Base-by-base conservation (phyloP, 1,284 basidiomycete genomes). In the Tylopilus sp. region DNA sequence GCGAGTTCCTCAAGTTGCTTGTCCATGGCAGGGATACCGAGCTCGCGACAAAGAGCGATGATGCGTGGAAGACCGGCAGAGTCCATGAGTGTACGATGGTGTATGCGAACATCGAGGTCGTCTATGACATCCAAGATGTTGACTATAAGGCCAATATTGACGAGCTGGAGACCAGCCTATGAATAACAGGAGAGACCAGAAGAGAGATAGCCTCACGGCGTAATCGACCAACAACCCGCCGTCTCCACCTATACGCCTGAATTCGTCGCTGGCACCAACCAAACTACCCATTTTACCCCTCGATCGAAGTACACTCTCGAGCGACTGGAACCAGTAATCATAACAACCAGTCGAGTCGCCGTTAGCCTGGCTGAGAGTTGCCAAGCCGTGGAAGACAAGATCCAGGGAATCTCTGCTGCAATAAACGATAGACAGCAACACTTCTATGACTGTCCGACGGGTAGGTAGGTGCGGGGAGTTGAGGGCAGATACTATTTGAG, bases 231-330 rank as follows among this genome's bases (percentile, higher is more conserved):
- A 69, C 37, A 78, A 81, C 34, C 75, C 78, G 54, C 87, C 83
- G 37, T 77, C 74, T 43, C 82, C 83, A 39, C 77, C 81, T 40
- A 76, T 74, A 46, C 80, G 82, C 63, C 79, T 83, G 52, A 95
- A 80, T 56, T 96, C 91, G 31, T 94, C 90, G 59, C 92, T 94
- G 9, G 92, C 91, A 2, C 96, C 95, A 8, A 99, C 95, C 43
- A 90, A 71, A 64, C 89, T 95, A 2, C 95, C 95, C 92, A 98
- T 95, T 67, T 85, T 88, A 1, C 96, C 95, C 52, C 93, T 75
- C 1, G 94, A 93, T 40, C 83, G 80, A 12, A 98, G 77, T 5
- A 83, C 82, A 34, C 74, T 73, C 60, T 94, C 89, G 54, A 95
- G 75, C 1, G 87, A 85, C 57, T 84, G 84, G 67, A 99, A 90